phyloP scores from a whole-genome alignment of 768 basidiomycete species.

The Leccinum pellstonianum region DNA sequence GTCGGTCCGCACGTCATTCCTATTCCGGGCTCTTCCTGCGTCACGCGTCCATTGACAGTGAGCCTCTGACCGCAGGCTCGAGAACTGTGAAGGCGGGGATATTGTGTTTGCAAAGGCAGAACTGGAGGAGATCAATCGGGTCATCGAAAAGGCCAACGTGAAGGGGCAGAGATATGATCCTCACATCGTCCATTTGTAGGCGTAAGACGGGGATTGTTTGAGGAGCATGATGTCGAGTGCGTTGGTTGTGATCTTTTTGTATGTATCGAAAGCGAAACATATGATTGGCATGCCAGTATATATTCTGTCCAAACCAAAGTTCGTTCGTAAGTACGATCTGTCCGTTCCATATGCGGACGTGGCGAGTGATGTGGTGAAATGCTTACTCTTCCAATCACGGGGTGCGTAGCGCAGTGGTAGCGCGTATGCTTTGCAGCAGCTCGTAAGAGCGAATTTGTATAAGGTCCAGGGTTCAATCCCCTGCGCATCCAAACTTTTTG shows the following conservation, averaged over 20 bases:
- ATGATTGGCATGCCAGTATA: too few species aligned
- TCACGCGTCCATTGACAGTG: conserved; percentile 4
- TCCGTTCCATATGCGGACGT: not conserved
- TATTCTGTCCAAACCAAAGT: too few species aligned
- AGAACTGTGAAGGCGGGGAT: conserved; percentile 38
- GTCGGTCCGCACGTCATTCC: too few species aligned
- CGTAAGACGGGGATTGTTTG: conserved; percentile 9
- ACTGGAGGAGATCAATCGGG: conserved; percentile 37
- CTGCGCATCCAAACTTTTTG: conserved; percentile 38
- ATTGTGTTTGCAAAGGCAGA: conserved; percentile 42
- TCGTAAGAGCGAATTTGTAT: conserved; percentile 30
- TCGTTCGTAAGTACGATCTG: too few species aligned
- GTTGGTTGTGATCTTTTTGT: not conserved
- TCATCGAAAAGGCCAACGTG: conserved; percentile 37
- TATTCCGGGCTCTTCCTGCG: conserved; percentile 34
- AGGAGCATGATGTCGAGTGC: not conserved
- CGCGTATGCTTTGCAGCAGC: conserved; percentile 45
- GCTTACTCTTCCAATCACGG: not conserved
- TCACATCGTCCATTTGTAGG: conserved; percentile 29
- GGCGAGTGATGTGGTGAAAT: not conserved
- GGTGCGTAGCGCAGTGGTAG: conserved; percentile 38
- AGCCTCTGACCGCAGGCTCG: conserved; percentile 15
- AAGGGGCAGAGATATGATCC: conserved; percentile 41
- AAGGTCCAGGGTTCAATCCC: conserved; percentile 45
- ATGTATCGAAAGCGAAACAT: not conserved